Base-by-base conservation (phyloP, 441 rosid genomes). In the Theobroma grandiflorum region DNA sequence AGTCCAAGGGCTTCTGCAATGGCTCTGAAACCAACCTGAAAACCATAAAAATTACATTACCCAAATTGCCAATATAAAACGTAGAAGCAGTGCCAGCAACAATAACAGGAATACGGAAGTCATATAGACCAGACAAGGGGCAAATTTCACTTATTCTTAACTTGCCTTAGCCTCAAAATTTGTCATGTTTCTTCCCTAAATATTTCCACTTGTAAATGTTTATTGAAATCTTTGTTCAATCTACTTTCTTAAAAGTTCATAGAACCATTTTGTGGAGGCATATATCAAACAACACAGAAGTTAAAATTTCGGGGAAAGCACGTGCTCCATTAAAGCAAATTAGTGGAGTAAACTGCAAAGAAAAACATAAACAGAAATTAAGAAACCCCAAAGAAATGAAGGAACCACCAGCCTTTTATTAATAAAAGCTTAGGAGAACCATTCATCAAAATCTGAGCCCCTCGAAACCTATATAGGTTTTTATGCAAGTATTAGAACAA, bases 1-100 rank as follows among this genome's bases (percentile, higher is more conserved):
- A 94, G 66, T 79, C 99, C 99, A 84, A 97, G 97, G 83, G 99
- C 99, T 87, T 97, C 99, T 69, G 96, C 97, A 84, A 97, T 97
- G 78, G 99, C 98, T 88, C 93, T 91, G 87, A 95, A 90, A 76
- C 98, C 99, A 87, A 97, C 86, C 98, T 95, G 92, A 78, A 87
- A 89, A 66, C 55, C 75, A 89, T 74, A 49, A 45, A 64, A 78
- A 77, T 64, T 73, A 79, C 53, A 79, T 55, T 10, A 78, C 33
- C 79, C 75, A 78, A 75, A 65, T 68, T 74, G 62, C 58, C 59
- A 59, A 67, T 47, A 84, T 66, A 15, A 83, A 63, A 70, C 59
- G 55, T 15, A 69, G 74, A 55, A 76, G 69, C 43, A 76, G 31
- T 10, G 79, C 49, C 42, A 77, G 66, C 43, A 65, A 52, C 42